These are phyloP conservation scores for Leucocoprinus birnbaumii DNA, from an alignment of 768 basidiomycete genomes.

Conservation along the genomic window DNA sequence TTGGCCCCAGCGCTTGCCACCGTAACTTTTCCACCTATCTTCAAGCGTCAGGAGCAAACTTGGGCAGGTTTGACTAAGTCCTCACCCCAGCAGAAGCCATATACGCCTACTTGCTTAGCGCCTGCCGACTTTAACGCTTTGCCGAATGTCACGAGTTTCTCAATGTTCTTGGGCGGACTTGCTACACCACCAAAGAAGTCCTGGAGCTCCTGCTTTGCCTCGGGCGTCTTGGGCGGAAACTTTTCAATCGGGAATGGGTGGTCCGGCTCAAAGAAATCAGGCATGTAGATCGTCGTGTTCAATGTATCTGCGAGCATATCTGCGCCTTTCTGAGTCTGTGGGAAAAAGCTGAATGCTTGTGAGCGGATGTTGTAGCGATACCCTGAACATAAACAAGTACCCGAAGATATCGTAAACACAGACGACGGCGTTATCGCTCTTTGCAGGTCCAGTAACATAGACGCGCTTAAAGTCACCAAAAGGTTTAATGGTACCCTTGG, in stretches of 20 bases:
- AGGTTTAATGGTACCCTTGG: slow-evolving; percentile 46
- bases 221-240: slow-evolving; percentile 52
- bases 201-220: slow-evolving; percentile 49
- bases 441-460: slow-evolving; percentile 47
- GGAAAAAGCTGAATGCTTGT: slow-evolving; percentile 40
- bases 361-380: background rate
- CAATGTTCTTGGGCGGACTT: slow-evolving; percentile 33
- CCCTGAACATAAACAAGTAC: slow-evolving; percentile 21
- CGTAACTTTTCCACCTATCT: slow-evolving; percentile 48
- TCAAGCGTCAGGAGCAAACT: background rate
- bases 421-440: slow-evolving; percentile 48
- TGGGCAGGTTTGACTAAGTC: background rate
- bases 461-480: slow-evolving; percentile 49
- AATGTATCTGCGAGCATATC: slow-evolving; percentile 56
- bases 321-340: slow-evolving; percentile 63
- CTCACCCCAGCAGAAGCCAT: slow-evolving; percentile 58
- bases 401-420: slow-evolving; percentile 68
- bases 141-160: slow-evolving; percentile 40
- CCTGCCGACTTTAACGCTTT: slow-evolving; percentile 39
- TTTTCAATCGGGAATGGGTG: slow-evolving; percentile 44
- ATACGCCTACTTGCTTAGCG: slow-evolving; percentile 42
- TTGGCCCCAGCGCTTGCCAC: slow-evolving; percentile 34
- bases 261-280: slow-evolving; percentile 60
- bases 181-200: slow-evolving; percentile 57
- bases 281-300: slow-evolving; percentile 59